Evolutionary conservation across 768 basidiomycete species (phyloP).

Genomic region (Baorangia bicolor): DNA sequence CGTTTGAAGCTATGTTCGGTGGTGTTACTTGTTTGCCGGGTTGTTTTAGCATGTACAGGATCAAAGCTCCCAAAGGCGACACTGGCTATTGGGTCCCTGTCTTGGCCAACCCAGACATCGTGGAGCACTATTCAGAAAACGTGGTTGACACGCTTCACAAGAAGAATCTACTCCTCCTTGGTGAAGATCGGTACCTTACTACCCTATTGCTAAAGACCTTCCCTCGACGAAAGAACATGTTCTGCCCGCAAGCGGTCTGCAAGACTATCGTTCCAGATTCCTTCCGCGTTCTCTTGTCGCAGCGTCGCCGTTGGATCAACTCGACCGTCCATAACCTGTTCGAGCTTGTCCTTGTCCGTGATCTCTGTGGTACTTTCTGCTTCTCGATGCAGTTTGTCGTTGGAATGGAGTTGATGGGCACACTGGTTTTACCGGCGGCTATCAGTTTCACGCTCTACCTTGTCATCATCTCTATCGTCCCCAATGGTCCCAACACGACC

Average conservation of each 20-base stretch:
- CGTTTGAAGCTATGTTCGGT: too few relatives aligned
- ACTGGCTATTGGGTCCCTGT: constrained; percentile 98
- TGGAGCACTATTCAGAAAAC: constrained; percentile 99
- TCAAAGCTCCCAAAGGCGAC: constrained; percentile 98
- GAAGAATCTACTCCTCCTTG: constrained; percentile 95
- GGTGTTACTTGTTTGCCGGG: constrained; percentile 99
- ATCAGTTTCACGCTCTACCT: constrained; percentile 97
- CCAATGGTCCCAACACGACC: constrained; percentile 71
- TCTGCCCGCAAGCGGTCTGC: constrained; percentile 98
- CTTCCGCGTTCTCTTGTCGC: constrained; percentile 89
- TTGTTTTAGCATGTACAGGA: constrained; percentile 99
- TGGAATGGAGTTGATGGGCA: constrained; percentile 97
- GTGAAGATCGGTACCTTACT: constrained; percentile 98
- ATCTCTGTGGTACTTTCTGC: constrained; percentile 99
- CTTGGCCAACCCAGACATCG: constrained; percentile 96
- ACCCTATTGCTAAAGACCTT: constrained; percentile 98
- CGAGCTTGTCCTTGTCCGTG: constrained; percentile 92
- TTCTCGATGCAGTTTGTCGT: constrained; percentile 99
- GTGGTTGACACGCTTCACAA: constrained; percentile 99
- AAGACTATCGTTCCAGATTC: constrained; percentile 98
- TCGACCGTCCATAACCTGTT: constrained; percentile 97
- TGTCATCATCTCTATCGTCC: constrained; percentile 84
- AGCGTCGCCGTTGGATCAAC: constrained; percentile 99
- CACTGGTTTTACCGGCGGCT: constrained; percentile 93
- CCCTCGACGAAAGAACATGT: constrained; percentile 99